Conservation (phyloP, 2,329 filamentous ascomycete species). For the Ambrosiella cleistominuta region DNA sequence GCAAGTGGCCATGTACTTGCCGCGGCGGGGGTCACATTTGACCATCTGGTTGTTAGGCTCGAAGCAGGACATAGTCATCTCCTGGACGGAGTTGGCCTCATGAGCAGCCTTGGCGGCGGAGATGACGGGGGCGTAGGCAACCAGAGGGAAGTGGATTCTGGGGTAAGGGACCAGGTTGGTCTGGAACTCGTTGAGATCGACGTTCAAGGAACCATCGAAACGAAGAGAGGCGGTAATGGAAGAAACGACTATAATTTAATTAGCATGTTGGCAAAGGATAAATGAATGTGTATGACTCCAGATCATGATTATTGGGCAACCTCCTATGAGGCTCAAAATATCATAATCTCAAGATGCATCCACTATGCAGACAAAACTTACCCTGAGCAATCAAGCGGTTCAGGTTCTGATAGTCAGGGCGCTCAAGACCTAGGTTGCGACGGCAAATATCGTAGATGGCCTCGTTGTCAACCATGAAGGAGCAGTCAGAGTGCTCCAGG, state of each 20-base stretch:
- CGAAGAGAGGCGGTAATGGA: conserved; percentile 97
- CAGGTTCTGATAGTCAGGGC: conserved; percentile 95
- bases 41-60: conserved; percentile 99
- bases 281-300: neutral
- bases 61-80: conserved; percentile 98
- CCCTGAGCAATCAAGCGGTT: conserved; percentile 97
- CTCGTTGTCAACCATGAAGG: conserved; percentile 99
- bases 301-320: neutral
- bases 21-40: conserved; percentile 94
- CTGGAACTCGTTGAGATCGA: conserved; percentile 99
- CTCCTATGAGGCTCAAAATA: neutral
- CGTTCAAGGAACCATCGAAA: conserved; percentile 96
- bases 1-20: conserved; percentile 99
- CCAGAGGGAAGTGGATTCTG: conserved; percentile 97
- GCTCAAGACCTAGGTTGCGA: conserved; percentile 90
- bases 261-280: conserved; percentile 15
- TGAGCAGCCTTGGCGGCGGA: conserved; percentile 90
- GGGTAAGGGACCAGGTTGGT: conserved; percentile 98
- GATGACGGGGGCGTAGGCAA: conserved; percentile 87
- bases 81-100: conserved; percentile 94
- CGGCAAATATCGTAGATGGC: conserved; percentile 99
- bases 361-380: conserved; percentile 22
- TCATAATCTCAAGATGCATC: neutral
- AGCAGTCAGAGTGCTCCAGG: conserved; percentile 98
- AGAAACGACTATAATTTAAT: conserved; percentile 57